Evolutionary conservation across 2,329 filamentous ascomycete genomes (phyloP).

Genomic region (Microsporum audouinii): DNA sequence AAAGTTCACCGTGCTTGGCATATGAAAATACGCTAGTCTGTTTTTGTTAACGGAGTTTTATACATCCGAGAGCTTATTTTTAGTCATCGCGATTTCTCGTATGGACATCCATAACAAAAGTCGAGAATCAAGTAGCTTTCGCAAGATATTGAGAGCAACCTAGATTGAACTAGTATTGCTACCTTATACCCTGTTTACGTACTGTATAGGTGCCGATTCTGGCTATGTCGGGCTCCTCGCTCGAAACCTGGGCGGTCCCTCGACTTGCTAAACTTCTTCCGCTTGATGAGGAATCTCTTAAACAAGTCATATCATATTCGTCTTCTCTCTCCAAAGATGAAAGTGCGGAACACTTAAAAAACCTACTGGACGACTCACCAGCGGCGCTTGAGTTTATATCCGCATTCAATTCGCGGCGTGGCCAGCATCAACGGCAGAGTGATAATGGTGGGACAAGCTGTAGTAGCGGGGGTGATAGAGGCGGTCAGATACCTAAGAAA

Average conservation of each 20-base stretch:
- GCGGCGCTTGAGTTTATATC: slow-evolving; percentile 61
- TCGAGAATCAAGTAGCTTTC: not conserved
- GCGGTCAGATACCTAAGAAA: slow-evolving; percentile 13
- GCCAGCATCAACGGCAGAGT: slow-evolving; percentile 11
- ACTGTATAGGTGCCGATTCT: not conserved
- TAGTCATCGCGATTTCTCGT: not conserved
- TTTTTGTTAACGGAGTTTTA: not conserved
- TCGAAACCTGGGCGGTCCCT: slow-evolving; percentile 46
- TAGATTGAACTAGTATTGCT: not conserved
- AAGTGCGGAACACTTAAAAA: slow-evolving; percentile 73
- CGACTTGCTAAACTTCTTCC: slow-evolving; percentile 72
- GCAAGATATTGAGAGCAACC: not conserved
- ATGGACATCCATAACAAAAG: not conserved
- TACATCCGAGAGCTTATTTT: not conserved
- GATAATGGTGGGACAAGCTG: slow-evolving; percentile 6
- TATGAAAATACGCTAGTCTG: not conserved
- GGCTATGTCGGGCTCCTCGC: not conserved
- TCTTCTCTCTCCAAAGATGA: slow-evolving; percentile 62
- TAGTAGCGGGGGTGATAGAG: slow-evolving; percentile 9
- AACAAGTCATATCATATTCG: slow-evolving; percentile 74
- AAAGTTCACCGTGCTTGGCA: not conserved
- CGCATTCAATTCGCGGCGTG: slow-evolving; percentile 58
- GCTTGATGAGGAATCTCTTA: slow-evolving; percentile 70
- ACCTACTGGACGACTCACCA: slow-evolving; percentile 76
- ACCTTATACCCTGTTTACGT: not conserved